Conservation (phyloP, 2,329 filamentous ascomycete genomes). For the Arthroderma sp. region DNA sequence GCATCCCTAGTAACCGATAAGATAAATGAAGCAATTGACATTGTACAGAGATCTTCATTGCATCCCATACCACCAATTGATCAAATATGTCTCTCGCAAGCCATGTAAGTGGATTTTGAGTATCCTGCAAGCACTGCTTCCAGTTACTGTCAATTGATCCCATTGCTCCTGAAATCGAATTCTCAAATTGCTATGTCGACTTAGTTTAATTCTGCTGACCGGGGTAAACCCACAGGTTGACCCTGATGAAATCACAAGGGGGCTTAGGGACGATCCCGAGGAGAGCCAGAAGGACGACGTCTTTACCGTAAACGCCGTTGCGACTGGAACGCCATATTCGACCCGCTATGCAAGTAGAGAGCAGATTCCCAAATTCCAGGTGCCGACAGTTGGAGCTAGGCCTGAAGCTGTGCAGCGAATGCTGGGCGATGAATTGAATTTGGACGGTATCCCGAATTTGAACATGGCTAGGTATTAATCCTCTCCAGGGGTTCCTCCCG, state of each 20-base stretch:
- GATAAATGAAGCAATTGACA: too few relatives aligned
- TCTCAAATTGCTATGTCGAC: too few relatives aligned
- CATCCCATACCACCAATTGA: too few relatives aligned
- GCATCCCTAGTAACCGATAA: too few relatives aligned
- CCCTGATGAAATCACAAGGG: conserved; percentile 16
- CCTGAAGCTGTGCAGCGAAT: conserved; percentile 54
- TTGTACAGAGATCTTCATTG: too few relatives aligned
- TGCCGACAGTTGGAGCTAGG: conserved; percentile 19
- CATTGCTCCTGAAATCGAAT: too few relatives aligned
- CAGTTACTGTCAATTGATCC: background rate
- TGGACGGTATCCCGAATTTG: conserved; percentile 53
- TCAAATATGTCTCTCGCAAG: conserved; percentile 5
- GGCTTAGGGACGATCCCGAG: conserved; percentile 14
- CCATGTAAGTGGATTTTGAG: conserved; percentile 2
- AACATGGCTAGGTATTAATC: conserved; percentile 45
- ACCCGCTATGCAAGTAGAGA: conserved; percentile 20
- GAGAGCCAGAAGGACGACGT: conserved; percentile 16
- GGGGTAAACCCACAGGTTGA: conserved; percentile 13
- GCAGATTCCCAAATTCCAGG: conserved; percentile 22
- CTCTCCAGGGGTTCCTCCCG: too few relatives aligned
- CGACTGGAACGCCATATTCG: conserved; percentile 20
- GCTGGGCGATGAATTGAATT: conserved; percentile 48
- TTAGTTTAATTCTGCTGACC: too few relatives aligned
- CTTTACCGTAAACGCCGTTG: conserved; percentile 15
- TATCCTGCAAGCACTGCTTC: background rate